Conservation (phyloP, 306 rosid genomes). For the Fragaria ananassa region DNA sequence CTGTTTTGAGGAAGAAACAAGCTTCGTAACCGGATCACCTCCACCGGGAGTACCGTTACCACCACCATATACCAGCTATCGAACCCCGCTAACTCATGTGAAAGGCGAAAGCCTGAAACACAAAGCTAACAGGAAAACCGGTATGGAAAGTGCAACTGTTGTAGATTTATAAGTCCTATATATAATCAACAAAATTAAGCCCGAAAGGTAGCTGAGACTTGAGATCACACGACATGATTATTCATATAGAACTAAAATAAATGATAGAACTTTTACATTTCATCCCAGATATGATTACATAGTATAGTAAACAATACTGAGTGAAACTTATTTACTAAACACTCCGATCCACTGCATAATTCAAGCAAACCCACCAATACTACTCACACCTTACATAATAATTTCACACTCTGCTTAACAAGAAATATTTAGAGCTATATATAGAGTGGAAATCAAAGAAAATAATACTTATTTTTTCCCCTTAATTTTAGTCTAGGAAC, state of each 20-base stretch:
- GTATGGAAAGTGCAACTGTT: no score
- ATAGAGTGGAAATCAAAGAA: neutral
- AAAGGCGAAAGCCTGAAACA: no score
- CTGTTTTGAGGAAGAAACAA: no score
- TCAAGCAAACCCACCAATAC: conserved; percentile 4
- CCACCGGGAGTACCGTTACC: no score
- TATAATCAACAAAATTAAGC: neutral
- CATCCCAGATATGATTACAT: conserved; percentile 4
- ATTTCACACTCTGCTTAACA: neutral
- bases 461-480: neutral
- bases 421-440: neutral
- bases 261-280: neutral
- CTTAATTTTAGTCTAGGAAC: conserved; percentile 25
- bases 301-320: neutral
- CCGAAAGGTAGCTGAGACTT: neutral
- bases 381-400: conserved; percentile 10
- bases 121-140: no score
- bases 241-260: neutral
- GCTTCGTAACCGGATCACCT: no score
- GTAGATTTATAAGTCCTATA: no score
- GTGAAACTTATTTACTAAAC: conserved; percentile 10
- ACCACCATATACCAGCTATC: no score
- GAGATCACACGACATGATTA: neutral
- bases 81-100: no score
- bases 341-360: neutral